phyloP scores from a whole-genome alignment of 2,329 filamentous ascomycete species.

The Sphaceloma murrayae region DNA sequence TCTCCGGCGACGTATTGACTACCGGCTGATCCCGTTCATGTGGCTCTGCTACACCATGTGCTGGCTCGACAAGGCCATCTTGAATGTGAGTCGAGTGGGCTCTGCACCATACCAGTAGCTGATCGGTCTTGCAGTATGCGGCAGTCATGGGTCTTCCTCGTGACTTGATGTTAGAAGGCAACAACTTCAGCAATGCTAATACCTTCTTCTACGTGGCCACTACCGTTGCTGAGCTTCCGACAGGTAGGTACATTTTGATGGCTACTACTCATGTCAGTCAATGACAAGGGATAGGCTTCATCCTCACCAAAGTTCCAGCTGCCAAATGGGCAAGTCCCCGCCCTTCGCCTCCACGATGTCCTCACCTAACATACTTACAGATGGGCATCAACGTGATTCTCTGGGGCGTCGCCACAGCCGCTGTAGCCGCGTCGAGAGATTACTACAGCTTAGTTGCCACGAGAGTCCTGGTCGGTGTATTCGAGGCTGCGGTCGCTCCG shows the following conservation, averaged over 20 bases:
- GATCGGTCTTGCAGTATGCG: conserved; percentile 42
- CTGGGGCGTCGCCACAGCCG: conserved; percentile 52
- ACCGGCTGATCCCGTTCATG: conserved; percentile 52
- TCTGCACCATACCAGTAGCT: neutral
- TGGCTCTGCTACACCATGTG: conserved; percentile 53
- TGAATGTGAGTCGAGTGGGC: conserved; percentile 43
- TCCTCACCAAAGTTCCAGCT: conserved; percentile 51
- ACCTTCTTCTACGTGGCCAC: conserved; percentile 56
- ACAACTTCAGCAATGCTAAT: conserved; percentile 54
- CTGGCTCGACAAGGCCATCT: conserved; percentile 54
- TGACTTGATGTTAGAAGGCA: conserved; percentile 47
- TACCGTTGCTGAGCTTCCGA: conserved; percentile 50
- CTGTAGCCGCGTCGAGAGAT: conserved; percentile 49
- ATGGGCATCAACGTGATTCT: conserved; percentile 50
- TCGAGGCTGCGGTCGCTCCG: conserved; percentile 59
- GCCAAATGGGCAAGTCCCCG: conserved; percentile 39
- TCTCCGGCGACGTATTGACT: conserved; percentile 49
- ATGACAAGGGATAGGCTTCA: neutral
- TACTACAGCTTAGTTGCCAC: conserved; percentile 51
- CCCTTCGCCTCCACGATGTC: neutral
- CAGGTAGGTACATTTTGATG: conserved; percentile 35
- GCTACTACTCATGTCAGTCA: neutral
- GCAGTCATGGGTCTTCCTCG: conserved; percentile 54
- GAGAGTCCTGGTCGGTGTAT: conserved; percentile 56
- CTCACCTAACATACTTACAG: neutral